A percentile compares a stretch with the other conserved stretches of the same genome.
Conservation (phyloP, 768 basidiomycete species). For the Termitomyces sp. region DNA sequence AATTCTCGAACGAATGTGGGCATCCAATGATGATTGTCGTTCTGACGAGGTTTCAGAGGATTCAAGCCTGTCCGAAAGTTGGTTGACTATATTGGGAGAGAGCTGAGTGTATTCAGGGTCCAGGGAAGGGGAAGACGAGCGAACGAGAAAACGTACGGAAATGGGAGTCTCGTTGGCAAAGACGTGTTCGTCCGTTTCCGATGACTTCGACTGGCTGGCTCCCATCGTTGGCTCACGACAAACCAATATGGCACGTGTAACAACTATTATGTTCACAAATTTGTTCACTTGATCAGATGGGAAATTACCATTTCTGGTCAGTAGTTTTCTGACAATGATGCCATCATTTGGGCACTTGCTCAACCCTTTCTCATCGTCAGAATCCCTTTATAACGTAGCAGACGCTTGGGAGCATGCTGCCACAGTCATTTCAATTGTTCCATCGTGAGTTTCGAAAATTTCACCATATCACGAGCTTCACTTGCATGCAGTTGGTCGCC, state of each 20-base stretch:
- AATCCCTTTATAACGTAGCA: too few species aligned
- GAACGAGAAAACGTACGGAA: slow-evolving; percentile 35
- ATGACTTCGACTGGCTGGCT: slow-evolving; percentile 60
- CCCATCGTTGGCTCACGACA: slow-evolving; percentile 48
- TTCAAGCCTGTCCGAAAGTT: slow-evolving; percentile 63
- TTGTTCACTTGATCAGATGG: too few species aligned
- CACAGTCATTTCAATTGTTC: too few species aligned
- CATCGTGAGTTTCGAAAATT: too few species aligned
- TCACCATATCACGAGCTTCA: too few species aligned
- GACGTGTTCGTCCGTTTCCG: slow-evolving; percentile 53
- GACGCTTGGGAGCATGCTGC: too few species aligned
- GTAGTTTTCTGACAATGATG: too few species aligned
- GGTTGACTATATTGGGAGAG: slow-evolving; percentile 79
- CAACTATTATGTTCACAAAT: too few species aligned
- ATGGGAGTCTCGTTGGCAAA: slow-evolving; percentile 52
- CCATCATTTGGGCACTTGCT: too few species aligned
- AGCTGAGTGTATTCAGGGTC: slow-evolving; percentile 45
- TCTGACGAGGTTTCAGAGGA: slow-evolving; percentile 59
- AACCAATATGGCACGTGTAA: background rate
- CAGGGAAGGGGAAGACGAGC: background rate
- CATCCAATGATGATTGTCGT: slow-evolving; percentile 73
- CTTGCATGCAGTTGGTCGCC: too few species aligned
- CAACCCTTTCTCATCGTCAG: too few species aligned
- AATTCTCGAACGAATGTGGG: slow-evolving; percentile 70
- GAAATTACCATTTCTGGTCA: too few species aligned